Percentiles rank a stretch among this genome's conserved stretches.
Conservation (phyloP, 176 grass and related monocot genomes). For the Eremochloa ophiuroides region DNA sequence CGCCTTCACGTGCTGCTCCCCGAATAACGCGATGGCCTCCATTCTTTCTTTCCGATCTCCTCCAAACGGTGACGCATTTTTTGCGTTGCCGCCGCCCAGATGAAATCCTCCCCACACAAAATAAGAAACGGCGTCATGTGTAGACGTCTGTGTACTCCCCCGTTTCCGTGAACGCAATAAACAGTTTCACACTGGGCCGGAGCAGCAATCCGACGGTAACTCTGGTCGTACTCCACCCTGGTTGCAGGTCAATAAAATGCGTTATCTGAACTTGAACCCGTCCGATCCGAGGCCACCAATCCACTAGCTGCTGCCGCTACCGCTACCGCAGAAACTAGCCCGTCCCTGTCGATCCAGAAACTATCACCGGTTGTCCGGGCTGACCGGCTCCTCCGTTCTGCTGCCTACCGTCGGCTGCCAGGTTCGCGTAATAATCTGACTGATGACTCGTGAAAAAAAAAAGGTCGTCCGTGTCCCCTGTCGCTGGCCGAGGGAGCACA, state of each 20-base stretch:
- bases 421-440: background rate
- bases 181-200: no score
- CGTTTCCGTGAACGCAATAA: background rate
- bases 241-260: no score
- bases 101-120: background rate
- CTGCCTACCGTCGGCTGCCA: background rate
- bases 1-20: slow-evolving; percentile 9
- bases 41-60: background rate
- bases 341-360: background rate
- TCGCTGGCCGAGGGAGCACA: slow-evolving; percentile 25
- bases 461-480: background rate
- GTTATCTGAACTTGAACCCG: no score
- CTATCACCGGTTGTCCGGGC: no score
- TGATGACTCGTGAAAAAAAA: background rate
- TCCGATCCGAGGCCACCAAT: background rate
- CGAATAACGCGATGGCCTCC: background rate
- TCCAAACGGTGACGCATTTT: slow-evolving; percentile 1
- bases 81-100: background rate
- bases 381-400: no score
- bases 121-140: background rate
- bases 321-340: background rate
- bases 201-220: no score
- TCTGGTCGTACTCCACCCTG: no score
- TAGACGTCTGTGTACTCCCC: background rate
- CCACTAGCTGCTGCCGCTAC: background rate